Base-by-base conservation (phyloP, 2,329 filamentous ascomycete species). In the Alternaria triticimaculans region DNA sequence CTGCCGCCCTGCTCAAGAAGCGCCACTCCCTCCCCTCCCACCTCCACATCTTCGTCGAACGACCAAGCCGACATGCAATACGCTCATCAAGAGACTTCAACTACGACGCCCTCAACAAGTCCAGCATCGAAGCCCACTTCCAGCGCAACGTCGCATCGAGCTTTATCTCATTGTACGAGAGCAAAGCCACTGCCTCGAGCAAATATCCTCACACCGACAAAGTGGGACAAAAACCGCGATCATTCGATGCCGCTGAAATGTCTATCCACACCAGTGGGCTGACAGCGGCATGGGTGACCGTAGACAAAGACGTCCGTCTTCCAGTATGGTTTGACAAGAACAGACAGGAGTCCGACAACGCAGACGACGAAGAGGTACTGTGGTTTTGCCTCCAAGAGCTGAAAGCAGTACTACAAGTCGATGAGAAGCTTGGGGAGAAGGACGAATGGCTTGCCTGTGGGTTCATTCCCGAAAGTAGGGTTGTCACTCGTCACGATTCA, bases 391-490 rank as follows among this genome's bases (percentile, higher is more conserved):
- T 69, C 7, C 57, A 50, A 2, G 66, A 69, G 46, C 58, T 61
- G 6, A 55, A 51, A 14, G 25, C 25, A 2, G 46, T 64, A 15
- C 43, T 65, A 12, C 37, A 25, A 11, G 23, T 69, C 21, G 33
- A 63, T 3, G 21, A 43, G 6, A 23, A 41, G 3, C 23, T 62
- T 10, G 60, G 60, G 1, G 25, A 58, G 12, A 50, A 45, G 20
- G 66, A 60, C 5, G 62, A 65, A 10, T 67, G 64, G 64, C 58
- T 69, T 26, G 64, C 64, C 46, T 65, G 62, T 11, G 62, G 58
- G 11, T 45, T 49, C 20, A 50, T 63, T 2, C 51, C 62, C 0
- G n/a, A 30, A 20, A 56, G 28, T 9, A 63, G 55, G 50, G 26
- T 59, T n/a, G 33, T 18, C 5, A 43, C 56, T 7, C 58, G 59